Evolutionary conservation across 2,329 filamentous ascomycete genomes (phyloP), one percentile per base, ranked within the genome.

Genomic region (Botrytis galanthina): DNA sequence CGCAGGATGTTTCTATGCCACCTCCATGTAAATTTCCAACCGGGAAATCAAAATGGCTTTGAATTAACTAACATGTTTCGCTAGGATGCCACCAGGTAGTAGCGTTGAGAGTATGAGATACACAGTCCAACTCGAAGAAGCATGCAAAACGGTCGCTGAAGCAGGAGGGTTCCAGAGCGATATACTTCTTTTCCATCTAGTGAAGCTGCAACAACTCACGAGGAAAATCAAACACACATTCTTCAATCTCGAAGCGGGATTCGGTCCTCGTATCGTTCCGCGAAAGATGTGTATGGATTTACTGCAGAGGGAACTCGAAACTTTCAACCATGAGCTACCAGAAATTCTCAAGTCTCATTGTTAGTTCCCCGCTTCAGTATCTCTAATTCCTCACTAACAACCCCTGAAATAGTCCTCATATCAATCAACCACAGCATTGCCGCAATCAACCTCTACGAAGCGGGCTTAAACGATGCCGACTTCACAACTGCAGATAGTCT

Each of bases 131-230:
- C 60, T 62, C 26, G 60, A 39, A 26, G 59, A 74, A n/a, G 48
- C 66, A 22, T 75, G 73, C 35, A 67, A 54, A 64, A 67, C 54
- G 8, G 42, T 75, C 3, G 51, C 66, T 4, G 46, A 76, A 29
- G 44, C 73, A 42, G 75, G 71, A 71, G 78, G 77, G 74, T 77
- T 77, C 6, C 75, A 78, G 42, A 78, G 75, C 20, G 78, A 79
- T 68, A 26, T 71, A 7, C 61, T 80, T n/a, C 76, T 80, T 57
- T 74, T 75, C 61, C 77, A 76, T 26, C 37, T 79, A 29, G 73
- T 75, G 12, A 76, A 76, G 62, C 74, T 76, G 10, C 73, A 78
- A 57, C 76, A 76, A 60, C 72, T 80, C 46, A 42, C 75, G 6
- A 44, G 71, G 20, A 74, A 76, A 39, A 61, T 66, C 10, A 75